A percentile compares a stretch with the other conserved stretches of the same genome.
These are phyloP conservation scores for Leishmania arabica DNA, from an alignment of 208 protist species.

Conservation along the genomic window DNA sequence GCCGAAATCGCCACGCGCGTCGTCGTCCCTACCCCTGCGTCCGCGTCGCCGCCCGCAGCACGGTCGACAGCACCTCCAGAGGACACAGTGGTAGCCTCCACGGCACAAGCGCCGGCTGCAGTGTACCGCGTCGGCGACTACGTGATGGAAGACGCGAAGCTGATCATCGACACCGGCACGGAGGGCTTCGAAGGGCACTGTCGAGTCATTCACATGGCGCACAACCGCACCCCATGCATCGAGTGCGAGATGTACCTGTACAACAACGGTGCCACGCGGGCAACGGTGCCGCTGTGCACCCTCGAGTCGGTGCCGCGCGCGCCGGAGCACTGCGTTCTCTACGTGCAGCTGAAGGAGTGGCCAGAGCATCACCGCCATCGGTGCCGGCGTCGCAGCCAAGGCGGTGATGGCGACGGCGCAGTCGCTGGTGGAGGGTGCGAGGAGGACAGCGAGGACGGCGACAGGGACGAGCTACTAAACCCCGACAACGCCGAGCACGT, in stretches of 20 bases:
- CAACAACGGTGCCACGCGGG: constrained; percentile 55
- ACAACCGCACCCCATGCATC: constrained; percentile 80
- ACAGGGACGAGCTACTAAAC: constrained; percentile 50
- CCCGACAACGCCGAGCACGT: constrained; percentile 93
- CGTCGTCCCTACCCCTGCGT: constrained; percentile 12
- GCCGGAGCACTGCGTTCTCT: constrained; percentile 98
- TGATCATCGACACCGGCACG: constrained; percentile 98
- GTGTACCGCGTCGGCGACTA: constrained; percentile 12
- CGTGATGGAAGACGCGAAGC: constrained; percentile 70
- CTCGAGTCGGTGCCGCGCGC: constrained; percentile 94
- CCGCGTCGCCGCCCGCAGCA: neutral
- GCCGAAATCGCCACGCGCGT: constrained; percentile 55
- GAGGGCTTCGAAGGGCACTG: constrained; percentile 98
- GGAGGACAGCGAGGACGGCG: constrained; percentile 2
- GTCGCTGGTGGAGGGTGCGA: neutral
- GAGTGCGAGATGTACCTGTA: constrained; percentile 94
- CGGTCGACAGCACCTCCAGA: neutral
- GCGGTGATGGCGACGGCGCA: neutral
- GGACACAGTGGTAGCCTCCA: neutral
- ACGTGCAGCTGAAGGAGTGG: constrained; percentile 81
- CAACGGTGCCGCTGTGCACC: constrained; percentile 95
- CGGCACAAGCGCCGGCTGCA: neutral
- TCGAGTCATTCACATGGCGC: constrained; percentile 87
- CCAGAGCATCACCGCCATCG: constrained; percentile 34
- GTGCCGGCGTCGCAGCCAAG: neutral